Base-by-base conservation (phyloP, 495 filamentous ascomycete genomes). In the Neurospora sublineolata region DNA sequence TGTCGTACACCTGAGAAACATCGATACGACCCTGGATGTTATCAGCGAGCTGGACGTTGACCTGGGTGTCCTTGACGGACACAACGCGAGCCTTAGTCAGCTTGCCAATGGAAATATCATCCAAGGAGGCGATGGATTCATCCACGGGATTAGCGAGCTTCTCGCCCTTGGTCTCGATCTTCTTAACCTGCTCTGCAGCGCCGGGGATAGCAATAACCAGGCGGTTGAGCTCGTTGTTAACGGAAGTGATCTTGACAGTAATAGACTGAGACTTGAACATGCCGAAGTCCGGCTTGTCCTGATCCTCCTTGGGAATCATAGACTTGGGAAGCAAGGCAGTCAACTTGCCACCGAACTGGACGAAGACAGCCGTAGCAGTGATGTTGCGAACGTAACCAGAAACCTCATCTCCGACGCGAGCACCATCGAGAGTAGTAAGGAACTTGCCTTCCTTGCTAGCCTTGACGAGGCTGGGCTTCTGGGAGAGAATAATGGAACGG, bases 11-110 rank as follows among this genome's bases (percentile, higher is more conserved):
- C 76, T 97, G 93, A 12, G 94, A 95, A 0, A 94, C 86, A 77
- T 97, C 93, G 67, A 99, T 89, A 27, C 95, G 91, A 27, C 94
- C 95, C 78, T 94, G 92, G 41, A 97, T 84, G 76, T 93, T 94
- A 76, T 97, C 93, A 52, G 93, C 93, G 71, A 98, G 85, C 72
- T 90, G 88, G 23, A 98, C 93, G 75, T 97, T 97, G 69, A 99
- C 82, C 77, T 98, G 95, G 0, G 94, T 97, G 38, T 88, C 89
- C 79, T 95, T 97, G 73, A 97, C 80, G 10, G 92, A 92, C 46
- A 84, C 84, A 52, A 99, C 88, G 71, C 86, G 89, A 40, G 91
- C 95, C 80, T 94, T 92, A 37, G 90, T 92, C 68, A 92, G 76
- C 75, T 87, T 91, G 67, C 95, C 95, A 69, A 93, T 84, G 14